Percentiles rank a stretch among this genome's conserved stretches.
phyloP scores from a whole-genome alignment of 495 filamentous ascomycete genomes.

The Pyrenula massariospora region DNA sequence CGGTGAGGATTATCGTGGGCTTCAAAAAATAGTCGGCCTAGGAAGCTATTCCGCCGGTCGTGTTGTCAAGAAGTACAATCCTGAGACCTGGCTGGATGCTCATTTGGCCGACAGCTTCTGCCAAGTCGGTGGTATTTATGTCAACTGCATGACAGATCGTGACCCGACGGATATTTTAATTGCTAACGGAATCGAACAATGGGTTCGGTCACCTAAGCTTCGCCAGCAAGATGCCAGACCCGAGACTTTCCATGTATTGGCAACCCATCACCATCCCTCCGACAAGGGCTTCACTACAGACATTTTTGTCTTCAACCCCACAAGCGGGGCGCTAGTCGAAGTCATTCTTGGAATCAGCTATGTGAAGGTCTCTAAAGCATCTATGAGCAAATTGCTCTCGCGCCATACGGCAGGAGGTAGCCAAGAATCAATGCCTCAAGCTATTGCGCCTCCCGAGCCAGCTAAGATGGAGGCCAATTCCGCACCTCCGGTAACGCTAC shows the following conservation, averaged over 20 bases:
- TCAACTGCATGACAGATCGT: slow-evolving; percentile 39
- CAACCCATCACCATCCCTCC: slow-evolving; percentile 18
- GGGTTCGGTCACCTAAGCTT: slow-evolving; percentile 31
- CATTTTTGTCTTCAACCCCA: slow-evolving; percentile 38
- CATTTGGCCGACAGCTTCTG: slow-evolving; percentile 28
- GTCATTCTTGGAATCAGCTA: slow-evolving; percentile 40
- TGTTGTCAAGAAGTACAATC: slow-evolving; percentile 23
- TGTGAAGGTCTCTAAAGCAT: slow-evolving; percentile 24
- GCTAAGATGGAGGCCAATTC: neutral
- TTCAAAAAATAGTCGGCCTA: slow-evolving; percentile 32
- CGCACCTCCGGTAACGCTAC: neutral
- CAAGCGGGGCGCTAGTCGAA: slow-evolving; percentile 26
- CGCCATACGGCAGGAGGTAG: slow-evolving; percentile 5
- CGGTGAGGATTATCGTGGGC: slow-evolving; percentile 25
- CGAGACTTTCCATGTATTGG: slow-evolving; percentile 32
- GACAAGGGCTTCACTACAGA: slow-evolving; percentile 31
- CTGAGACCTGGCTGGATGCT: slow-evolving; percentile 26
- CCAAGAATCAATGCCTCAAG: slow-evolving; percentile 5
- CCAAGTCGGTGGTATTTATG: slow-evolving; percentile 40
- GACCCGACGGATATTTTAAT: slow-evolving; percentile 32
- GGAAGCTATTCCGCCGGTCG: slow-evolving; percentile 30
- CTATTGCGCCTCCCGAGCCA: slow-evolving; percentile 9
- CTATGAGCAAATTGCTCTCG: slow-evolving; percentile 26
- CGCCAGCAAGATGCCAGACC: slow-evolving; percentile 9
- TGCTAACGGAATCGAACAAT: slow-evolving; percentile 31